These are phyloP conservation scores for Nothopassalora personata DNA, from an alignment of 2,329 filamentous ascomycete species.

Conservation along the genomic window DNA sequence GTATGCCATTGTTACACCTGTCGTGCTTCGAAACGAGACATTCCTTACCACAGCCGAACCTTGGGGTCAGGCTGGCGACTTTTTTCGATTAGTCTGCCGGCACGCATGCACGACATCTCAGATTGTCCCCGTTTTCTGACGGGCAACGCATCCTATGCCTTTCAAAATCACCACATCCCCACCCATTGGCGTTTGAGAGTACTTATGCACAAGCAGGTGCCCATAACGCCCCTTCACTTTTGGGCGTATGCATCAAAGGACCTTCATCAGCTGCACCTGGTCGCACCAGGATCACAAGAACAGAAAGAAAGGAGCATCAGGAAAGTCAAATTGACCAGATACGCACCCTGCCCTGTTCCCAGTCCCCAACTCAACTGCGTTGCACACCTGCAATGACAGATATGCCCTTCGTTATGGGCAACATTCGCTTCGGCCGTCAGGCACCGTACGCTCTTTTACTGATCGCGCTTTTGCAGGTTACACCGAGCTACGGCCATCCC, in stretches of 20 bases:
- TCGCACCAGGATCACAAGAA: conserved; percentile 19
- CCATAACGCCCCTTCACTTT: conserved; percentile 12
- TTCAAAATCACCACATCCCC: conserved; percentile 18
- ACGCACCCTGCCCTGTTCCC: conserved; percentile 17
- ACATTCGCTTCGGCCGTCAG: conserved; percentile 9
- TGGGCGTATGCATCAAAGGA: conserved; percentile 20
- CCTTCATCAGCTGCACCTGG: conserved; percentile 10
- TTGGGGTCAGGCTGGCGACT: conserved; percentile 18
- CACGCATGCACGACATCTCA: conserved; percentile 10
- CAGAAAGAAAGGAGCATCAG: conserved; percentile 9
- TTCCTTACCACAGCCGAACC: conserved; percentile 15
- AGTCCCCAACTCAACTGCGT: conserved; percentile 16
- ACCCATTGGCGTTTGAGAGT: conserved; percentile 20
- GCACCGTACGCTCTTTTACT: conserved; percentile 24
- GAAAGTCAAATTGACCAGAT: conserved; percentile 24
- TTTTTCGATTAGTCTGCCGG: conserved; percentile 8
- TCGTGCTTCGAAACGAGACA: conserved; percentile 27
- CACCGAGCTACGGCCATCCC: conserved; percentile 23
- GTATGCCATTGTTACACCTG: conserved; percentile 25
- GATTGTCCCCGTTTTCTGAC: conserved; percentile 9
- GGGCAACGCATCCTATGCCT: conserved; percentile 17
- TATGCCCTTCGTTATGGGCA: conserved; percentile 17
- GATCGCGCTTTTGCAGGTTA: conserved; percentile 25
- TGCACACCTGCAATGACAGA: conserved; percentile 21
- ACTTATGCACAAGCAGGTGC: conserved; percentile 13